Base-by-base conservation (phyloP, 352 stramenopile species). In the Hyaloperonospora arabidopsidis region DNA sequence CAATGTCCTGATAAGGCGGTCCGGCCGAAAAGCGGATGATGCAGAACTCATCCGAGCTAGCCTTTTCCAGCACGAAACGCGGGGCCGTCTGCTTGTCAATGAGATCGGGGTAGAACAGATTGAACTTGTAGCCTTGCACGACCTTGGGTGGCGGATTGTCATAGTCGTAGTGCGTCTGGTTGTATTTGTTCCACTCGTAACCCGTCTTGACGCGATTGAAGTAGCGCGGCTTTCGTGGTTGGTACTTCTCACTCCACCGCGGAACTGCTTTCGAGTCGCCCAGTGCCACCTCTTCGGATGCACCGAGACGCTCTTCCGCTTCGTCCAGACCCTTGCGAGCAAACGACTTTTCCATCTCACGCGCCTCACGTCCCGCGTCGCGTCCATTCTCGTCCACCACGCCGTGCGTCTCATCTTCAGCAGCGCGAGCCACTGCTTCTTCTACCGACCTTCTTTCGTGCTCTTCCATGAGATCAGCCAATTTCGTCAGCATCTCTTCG, bases 141-240 rank as follows among this genome's bases (percentile, higher is more conserved):
- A 97, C 95, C 78, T 99, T 99, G n/a, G 97, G 97, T 35, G 97
- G 97, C 56, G 97, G 97, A 64, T 99, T 99, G 68, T 99, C 97
- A 61, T 94, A 83, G 79, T 99, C 97, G 72, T 99, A 99, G 73
- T 99, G 96, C 45, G 95, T 98, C 70, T 98, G 96, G 76, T 99
- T 99, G 87, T 99, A 99, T 76, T 98, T 98, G 84, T 99, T 99
- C 96, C 97, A 99, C 72, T 99, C 96, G 70, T 98, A 99, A 28
- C 97, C 97, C 1, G 96, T 99, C 78, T 97, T 98, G 64, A 99
- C 95, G 34, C 96, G 93, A 78, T 99, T 99, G 59, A 98, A 98
- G 75, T 98, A 99, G 2, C 96, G 84, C 6, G 97, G 97, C 68
- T 99, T 99, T 34, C 96, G 89, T 14, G 96, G 95, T 53, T 93